These are phyloP conservation scores for Ceratocystis ficicola DNA, from an alignment of 2,329 filamentous ascomycete species.

Conservation along the genomic window DNA sequence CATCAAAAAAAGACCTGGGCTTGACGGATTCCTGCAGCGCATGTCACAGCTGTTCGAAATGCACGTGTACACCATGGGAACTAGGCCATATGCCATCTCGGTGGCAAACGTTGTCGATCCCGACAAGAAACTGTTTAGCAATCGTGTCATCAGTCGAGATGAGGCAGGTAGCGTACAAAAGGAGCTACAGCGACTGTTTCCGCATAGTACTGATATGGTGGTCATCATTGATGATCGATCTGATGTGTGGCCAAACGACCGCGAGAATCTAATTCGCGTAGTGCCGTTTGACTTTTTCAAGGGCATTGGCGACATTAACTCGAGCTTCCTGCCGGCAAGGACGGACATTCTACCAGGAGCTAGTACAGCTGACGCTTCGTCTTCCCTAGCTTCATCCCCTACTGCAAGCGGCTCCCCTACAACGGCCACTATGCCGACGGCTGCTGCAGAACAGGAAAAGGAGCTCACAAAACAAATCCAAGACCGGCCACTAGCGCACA, in stretches of 20 bases:
- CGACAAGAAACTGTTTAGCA: constrained; percentile 76
- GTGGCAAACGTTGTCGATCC: constrained; percentile 92
- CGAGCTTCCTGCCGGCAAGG: constrained; percentile 82
- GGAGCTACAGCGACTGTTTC: constrained; percentile 80
- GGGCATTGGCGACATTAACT: constrained; percentile 97
- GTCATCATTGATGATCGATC: constrained; percentile 96
- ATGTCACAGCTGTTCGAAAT: constrained; percentile 78
- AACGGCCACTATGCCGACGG: neutral
- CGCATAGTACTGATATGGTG: constrained; percentile 96
- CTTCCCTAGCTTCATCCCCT: constrained; percentile 36
- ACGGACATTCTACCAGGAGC: constrained; percentile 37
- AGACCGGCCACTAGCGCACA: constrained; percentile 77
- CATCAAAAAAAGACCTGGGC: constrained; percentile 87
- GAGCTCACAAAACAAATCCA: constrained; percentile 77
- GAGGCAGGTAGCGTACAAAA: constrained; percentile 94
- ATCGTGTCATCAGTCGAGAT: constrained; percentile 89
- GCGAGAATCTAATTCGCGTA: constrained; percentile 86
- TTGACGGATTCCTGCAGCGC: constrained; percentile 66
- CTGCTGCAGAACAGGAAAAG: constrained; percentile 62
- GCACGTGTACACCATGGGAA: constrained; percentile 99
- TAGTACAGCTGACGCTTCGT: neutral
- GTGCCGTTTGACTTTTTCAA: constrained; percentile 95
- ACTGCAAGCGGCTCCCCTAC: constrained; percentile 51
- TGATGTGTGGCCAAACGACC: constrained; percentile 88
- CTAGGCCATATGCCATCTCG: constrained; percentile 82